Base-by-base conservation (phyloP, 1,284 basidiomycete species). In the Phenoliferia sp. region DNA sequence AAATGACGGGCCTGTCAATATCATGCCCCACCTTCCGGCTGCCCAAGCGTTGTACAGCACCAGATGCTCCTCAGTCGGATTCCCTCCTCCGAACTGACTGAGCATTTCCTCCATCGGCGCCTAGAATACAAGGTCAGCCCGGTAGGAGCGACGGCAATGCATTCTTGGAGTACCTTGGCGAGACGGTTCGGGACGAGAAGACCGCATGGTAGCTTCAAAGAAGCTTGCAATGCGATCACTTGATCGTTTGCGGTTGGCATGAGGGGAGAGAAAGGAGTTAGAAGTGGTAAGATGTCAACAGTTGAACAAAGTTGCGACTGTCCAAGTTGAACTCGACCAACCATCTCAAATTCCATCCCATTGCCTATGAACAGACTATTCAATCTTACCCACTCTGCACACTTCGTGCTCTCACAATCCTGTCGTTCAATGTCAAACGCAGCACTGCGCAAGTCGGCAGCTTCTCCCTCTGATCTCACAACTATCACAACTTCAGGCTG, bases 51-150 rank as follows among this genome's bases (percentile, higher is more conserved):
- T 79, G 77, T 98, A 97, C 31, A 97, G 82, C 1, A 79, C 76
- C 50, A 83, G 79, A 76, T 92, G 89, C 44, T 82, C 78, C 22
- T 80, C 73, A 67, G 88, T 90, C 0, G 92, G 92, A 19, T 85
- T 83, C 0, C 90, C 89, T 0, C 90, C 89, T 17, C 81, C 81
- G 35, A 89, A 81, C 1, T 79, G 69, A 0, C 85, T 83, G n/a
- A 93, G 82, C 73, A 92, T 88, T 78, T 95, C 93, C 74, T 93
- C 93, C 84, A 93, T 84, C 0, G 93, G 88, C 28, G 86, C 87
- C 89, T 91, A 12, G 1, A 17, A n/a, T 6, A 1, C 16, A 29
- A 60, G 26, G 59, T 16, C n/a, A 5, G 2, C 10, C 15, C 17
- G 19, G 17, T 26, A 35, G n/a, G 57, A 10, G 22, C 28, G 54